These are phyloP conservation scores for Alternaria rosae DNA, from an alignment of 2,329 filamentous ascomycete species.

Conservation along the genomic window DNA sequence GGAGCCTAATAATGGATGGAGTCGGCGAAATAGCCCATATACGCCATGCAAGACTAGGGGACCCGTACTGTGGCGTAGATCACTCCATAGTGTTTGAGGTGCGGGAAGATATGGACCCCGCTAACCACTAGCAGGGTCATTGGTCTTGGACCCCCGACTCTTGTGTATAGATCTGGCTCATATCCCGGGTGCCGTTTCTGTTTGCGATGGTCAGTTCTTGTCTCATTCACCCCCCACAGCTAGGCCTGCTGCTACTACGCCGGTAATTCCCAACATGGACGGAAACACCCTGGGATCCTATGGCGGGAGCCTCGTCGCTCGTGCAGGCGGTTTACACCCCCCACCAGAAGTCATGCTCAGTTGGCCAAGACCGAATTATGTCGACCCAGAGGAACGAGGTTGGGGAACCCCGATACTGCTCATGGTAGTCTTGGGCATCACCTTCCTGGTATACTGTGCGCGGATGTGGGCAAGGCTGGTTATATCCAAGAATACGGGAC, in stretches of 20 bases:
- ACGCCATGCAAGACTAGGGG: neutral
- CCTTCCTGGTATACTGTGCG: conserved; percentile 51
- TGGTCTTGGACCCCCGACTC: conserved; percentile 7
- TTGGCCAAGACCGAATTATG: conserved; percentile 59
- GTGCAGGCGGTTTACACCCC: conserved; percentile 45
- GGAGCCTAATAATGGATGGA: neutral
- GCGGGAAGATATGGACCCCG: conserved; percentile 15
- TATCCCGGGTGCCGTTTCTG: neutral
- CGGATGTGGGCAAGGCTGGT: conserved; percentile 57
- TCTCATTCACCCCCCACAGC: neutral
- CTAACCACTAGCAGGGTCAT: conserved; percentile 11
- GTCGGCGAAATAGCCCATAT: neutral
- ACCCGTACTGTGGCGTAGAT: conserved; percentile 5
- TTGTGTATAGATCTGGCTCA: conserved; percentile 19
- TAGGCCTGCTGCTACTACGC: neutral
- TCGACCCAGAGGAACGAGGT: conserved; percentile 56
- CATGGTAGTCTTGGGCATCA: conserved; percentile 50
- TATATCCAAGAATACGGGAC: conserved; percentile 56
- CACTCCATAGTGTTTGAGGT: conserved; percentile 11
- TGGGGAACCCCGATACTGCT: conserved; percentile 54
- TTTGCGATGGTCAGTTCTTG: conserved; percentile 3
- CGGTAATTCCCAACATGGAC: conserved; percentile 12
- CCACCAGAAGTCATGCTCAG: conserved; percentile 51
- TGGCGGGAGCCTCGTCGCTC: conserved; percentile 23
- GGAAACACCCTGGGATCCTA: conserved; percentile 4